Percentiles rank a stretch among this genome's conserved stretches.
Conservation (phyloP, 495 filamentous ascomycete genomes). For the Alectoria sarmentosa region DNA sequence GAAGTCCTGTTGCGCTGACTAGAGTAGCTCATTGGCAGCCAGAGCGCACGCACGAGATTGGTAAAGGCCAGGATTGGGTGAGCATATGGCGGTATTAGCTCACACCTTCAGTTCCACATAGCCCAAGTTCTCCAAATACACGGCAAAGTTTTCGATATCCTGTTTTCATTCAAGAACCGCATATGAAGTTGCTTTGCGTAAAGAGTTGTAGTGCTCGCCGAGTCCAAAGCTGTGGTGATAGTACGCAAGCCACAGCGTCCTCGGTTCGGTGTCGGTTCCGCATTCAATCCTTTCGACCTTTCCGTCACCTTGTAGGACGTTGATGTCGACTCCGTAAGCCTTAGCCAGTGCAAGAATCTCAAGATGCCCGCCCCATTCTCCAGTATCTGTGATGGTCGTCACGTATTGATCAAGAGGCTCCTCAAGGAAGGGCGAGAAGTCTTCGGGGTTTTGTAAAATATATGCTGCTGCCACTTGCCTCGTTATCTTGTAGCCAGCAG, state of each 20-base stretch:
- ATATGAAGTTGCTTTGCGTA: slow-evolving; percentile 31
- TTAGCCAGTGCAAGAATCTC: slow-evolving; percentile 81
- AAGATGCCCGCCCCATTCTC: slow-evolving; percentile 93
- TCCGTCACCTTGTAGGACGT: slow-evolving; percentile 77
- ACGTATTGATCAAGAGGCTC: slow-evolving; percentile 71
- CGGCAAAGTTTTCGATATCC: not conserved
- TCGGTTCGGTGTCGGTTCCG: slow-evolving; percentile 34
- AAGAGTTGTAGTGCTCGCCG: slow-evolving; percentile 95
- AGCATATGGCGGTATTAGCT: slow-evolving; percentile 40
- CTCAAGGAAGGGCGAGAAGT: slow-evolving; percentile 70
- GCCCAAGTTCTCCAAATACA: not conserved
- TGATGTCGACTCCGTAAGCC: slow-evolving; percentile 73
- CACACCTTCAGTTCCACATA: not conserved
- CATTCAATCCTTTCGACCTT: slow-evolving; percentile 66
- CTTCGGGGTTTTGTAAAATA: slow-evolving; percentile 50
- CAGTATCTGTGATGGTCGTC: slow-evolving; percentile 72
- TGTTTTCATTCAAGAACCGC: not conserved
- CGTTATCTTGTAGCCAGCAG: slow-evolving; percentile 17
- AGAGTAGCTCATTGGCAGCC: slow-evolving; percentile 60
- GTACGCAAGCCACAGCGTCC: slow-evolving; percentile 81
- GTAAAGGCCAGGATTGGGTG: slow-evolving; percentile 54
- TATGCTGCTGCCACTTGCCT: slow-evolving; percentile 49
- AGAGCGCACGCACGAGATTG: slow-evolving; percentile 59
- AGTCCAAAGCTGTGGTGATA: slow-evolving; percentile 88
- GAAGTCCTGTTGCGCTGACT: slow-evolving; percentile 43